Evolutionary conservation across 768 basidiomycete genomes (phyloP), one percentile per base, ranked within the genome.

Genomic region (Megacollybia marginata): DNA sequence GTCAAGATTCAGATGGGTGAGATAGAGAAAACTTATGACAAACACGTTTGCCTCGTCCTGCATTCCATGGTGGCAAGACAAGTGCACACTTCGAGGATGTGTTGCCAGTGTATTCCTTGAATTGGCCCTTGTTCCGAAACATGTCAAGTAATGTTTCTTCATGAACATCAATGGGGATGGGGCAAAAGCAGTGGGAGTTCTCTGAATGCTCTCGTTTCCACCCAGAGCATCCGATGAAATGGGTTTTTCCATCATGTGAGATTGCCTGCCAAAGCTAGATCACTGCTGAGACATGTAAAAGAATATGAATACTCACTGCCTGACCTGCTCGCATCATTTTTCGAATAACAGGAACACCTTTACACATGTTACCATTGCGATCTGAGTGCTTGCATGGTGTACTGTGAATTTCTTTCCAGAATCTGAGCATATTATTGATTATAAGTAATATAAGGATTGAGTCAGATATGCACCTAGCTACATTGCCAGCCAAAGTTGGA

Each of bases 141-240:
- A 55, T 38, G 11, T 52, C 44, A 0, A 34, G 34, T 15, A 55
- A 31, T 9, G 42, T 23, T 11, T 47, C 45, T 44, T 55, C 54
- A 7, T 52, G 12, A n/a, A 52, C 54, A 40, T 52, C 45, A 9
- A 44, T 47, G 13, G 43, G 34, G 18, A 55, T 55, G 2, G 43
- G 28, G 4, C 42, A 23, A 33, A 52, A 52, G 16, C 51, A 40
- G 31, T 54, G 54, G 5, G 8, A 8, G 9, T 47, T 44, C 40
- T 18, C 36, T 8, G 33, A 3, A 12, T 50, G 23, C 5, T 45
- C 38, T 4, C 9, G 9, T 19, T 19, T 20, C 46, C 43, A 52
- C 11, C 20, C 15, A 10, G 33, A 36, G 47, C 51, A 54, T 13
- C 54, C 54, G 46, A 19, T 45, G 10, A 31, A 45, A 20, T 40